Percentiles rank a stretch among this genome's conserved stretches.
Evolutionary conservation across 352 stramenopile species (phyloP).

Genomic region (Plasmopara halstedii): DNA sequence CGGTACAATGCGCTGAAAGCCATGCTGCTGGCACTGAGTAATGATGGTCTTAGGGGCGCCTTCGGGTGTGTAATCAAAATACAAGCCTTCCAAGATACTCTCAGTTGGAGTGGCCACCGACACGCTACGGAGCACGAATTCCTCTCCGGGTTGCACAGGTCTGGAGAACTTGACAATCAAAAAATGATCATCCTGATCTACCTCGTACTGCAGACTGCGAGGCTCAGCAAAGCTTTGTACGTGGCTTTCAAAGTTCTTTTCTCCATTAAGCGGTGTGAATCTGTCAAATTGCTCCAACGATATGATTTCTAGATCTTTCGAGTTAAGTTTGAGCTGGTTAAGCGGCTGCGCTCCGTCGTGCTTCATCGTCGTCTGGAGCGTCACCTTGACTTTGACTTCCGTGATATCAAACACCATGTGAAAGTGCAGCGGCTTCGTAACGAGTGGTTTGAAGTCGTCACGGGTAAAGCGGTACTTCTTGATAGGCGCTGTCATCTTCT

Average conservation of each 20-base stretch:
- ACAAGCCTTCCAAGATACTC: conserved; percentile 72
- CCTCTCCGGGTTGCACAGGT: conserved; percentile 43
- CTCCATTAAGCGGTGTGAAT: conserved; percentile 34
- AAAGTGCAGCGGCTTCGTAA: conserved; percentile 65
- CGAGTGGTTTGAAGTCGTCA: conserved; percentile 52
- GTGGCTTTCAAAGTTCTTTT: conserved; percentile 50
- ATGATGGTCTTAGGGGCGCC: conserved; percentile 70
- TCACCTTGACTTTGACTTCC: conserved; percentile 49
- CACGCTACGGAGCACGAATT: conserved; percentile 66
- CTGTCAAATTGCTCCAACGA: conserved; percentile 43
- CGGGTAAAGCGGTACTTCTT: conserved; percentile 76
- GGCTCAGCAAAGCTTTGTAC: conserved; percentile 43
- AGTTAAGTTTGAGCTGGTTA: conserved; percentile 58
- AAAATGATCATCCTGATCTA: conserved; percentile 66
- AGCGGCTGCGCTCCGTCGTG: conserved; percentile 34
- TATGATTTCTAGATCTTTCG: conserved; percentile 62
- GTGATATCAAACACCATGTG: conserved; percentile 80
- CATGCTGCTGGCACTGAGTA: conserved; percentile 76
- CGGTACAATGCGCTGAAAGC: conserved; percentile 70
- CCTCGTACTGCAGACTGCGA: conserved; percentile 33
- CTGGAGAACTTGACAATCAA: conserved; percentile 50
- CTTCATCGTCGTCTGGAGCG: conserved; percentile 60
- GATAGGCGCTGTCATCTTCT: background rate
- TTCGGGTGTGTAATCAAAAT: conserved; percentile 71
- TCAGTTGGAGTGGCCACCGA: conserved; percentile 57